Evolutionary conservation across 257 asterid species (phyloP), one percentile per base, ranked within the genome.

Genomic region (Linderniella brevidens): DNA sequence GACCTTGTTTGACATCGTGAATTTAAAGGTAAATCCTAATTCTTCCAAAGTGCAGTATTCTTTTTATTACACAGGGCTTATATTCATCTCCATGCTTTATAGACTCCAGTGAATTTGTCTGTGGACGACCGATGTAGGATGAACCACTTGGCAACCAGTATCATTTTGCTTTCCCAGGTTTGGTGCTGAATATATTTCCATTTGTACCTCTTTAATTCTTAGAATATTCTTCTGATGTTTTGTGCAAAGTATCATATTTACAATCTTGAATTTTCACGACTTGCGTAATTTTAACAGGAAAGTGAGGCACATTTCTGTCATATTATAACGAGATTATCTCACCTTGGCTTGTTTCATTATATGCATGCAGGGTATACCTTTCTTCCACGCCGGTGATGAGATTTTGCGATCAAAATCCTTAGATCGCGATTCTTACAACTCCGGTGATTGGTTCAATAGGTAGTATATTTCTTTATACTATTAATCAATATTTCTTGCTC

Each of bases 381-480:
- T 88, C 72, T 88, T 88, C 72, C 97, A 88, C 53, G 71, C 84
- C 35, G 98, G 98, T 43, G 98, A 88, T 64, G 98, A 88, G 76
- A 73, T 84, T 65, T 73, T 88, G 56, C 97, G 97, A 44, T 88
- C 97, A 50, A 88, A 88, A 69, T 88, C 97, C 17, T 67, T 84
- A 56, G 97, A 88, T 46, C 97, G 95, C 50, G 97, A 88, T 68
- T 88, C 97, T 9, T 88, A 88, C 64, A 88, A 88, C 58, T 88
- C 97, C 38, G 92, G 97, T 53, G 95, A 88, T 74, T 88, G 97
- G 97, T 88, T 88, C 79, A 88, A 88, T 75, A 84, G 94, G 95
- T 80, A 1, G 41, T 25, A 2, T 3, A 29, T n/a, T 7, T 1
- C 13, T 1, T 15, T 39, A 11, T 39, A 13, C 15, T 39, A 9